A percentile compares a stretch with the other conserved stretches of the same genome.
Evolutionary conservation across 129 eudicot genomes (phyloP).

Genomic region (Cynara cardunculus): DNA sequence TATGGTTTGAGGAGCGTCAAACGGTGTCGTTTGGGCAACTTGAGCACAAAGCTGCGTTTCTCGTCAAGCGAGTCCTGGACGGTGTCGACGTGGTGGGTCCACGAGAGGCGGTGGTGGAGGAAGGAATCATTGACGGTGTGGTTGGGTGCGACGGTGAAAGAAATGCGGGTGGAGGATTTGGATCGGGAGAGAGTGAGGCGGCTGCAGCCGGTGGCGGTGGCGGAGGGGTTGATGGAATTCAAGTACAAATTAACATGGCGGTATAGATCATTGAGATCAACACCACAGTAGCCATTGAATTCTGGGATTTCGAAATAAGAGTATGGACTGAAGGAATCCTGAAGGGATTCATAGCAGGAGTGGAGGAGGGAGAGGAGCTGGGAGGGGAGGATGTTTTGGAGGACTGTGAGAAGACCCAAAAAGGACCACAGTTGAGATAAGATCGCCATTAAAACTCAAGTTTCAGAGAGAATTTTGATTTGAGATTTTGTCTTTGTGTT

Average conservation of each 20-base stretch:
- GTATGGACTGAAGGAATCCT: conserved; percentile 35
- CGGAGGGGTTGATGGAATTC: conserved; percentile 35
- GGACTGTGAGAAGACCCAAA: conserved; percentile 40
- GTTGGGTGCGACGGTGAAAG: conserved; percentile 37
- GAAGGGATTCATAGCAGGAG: conserved; percentile 37
- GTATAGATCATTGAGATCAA: conserved; percentile 46
- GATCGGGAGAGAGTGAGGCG: conserved; percentile 48
- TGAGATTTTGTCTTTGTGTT: conserved; percentile 1
- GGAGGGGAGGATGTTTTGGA: conserved; percentile 43
- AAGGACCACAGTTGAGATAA: conserved; percentile 46
- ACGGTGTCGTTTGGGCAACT: conserved; percentile 34
- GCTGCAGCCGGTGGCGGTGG: conserved; percentile 28
- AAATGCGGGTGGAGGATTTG: conserved; percentile 39
- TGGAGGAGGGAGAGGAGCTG: conserved; percentile 34
- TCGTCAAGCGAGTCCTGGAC: conserved; percentile 39
- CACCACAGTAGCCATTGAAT: conserved; percentile 40
- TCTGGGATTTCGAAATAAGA: conserved; percentile 43
- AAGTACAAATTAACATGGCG: conserved; percentile 41
- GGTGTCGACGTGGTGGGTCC: conserved; percentile 43
- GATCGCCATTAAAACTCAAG: conserved; percentile 31
- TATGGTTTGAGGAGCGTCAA: conserved; percentile 18
- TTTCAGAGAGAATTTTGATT: not conserved
- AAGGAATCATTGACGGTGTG: conserved; percentile 37
- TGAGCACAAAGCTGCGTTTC: conserved; percentile 39
- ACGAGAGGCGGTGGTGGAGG: conserved; percentile 27